Evolutionary conservation across 768 basidiomycete genomes (phyloP).

Genomic region (Pholiota molesta): DNA sequence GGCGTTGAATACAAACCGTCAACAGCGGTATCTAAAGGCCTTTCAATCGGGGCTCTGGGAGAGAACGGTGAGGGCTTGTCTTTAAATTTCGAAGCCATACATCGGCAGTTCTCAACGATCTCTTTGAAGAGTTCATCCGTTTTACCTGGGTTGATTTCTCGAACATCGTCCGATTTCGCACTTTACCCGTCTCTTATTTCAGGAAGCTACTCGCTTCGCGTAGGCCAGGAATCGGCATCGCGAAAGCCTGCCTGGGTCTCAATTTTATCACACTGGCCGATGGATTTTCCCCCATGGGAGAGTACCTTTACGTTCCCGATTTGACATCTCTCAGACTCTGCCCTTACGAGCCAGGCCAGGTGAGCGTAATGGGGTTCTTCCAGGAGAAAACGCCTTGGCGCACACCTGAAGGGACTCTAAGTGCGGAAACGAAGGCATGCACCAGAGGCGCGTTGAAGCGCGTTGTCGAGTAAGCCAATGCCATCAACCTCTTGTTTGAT

Average conservation of each 20-base stretch:
- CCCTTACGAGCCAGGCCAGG: conserved; percentile 57
- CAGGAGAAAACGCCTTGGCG: conserved; percentile 49
- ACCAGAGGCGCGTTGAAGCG: conserved; percentile 14
- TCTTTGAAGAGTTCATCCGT: conserved; percentile 43
- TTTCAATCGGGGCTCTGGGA: not conserved
- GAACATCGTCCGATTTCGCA: conserved; percentile 57
- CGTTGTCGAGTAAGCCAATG: conserved; percentile 11
- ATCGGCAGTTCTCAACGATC: not conserved
- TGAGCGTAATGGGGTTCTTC: conserved; percentile 62
- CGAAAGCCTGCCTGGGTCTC: conserved; percentile 47
- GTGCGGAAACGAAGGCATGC: conserved; percentile 7
- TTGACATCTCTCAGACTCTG: conserved; percentile 50
- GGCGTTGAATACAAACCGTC: conserved; percentile 6
- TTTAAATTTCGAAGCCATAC: too few species aligned
- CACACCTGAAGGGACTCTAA: conserved; percentile 25
- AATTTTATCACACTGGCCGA: conserved; percentile 43
- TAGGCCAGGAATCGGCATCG: conserved; percentile 52
- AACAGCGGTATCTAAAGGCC: not conserved
- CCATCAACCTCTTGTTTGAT: not conserved
- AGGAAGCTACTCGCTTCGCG: conserved; percentile 44
- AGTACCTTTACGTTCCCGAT: conserved; percentile 59
- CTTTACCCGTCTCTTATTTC: conserved; percentile 57
- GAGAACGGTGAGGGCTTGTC: not conserved
- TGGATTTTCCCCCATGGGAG: conserved; percentile 54
- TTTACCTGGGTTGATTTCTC: conserved; percentile 63